Base-by-base conservation (phyloP, 1,284 basidiomycete genomes). In the Sanghuangporus baumii region DNA sequence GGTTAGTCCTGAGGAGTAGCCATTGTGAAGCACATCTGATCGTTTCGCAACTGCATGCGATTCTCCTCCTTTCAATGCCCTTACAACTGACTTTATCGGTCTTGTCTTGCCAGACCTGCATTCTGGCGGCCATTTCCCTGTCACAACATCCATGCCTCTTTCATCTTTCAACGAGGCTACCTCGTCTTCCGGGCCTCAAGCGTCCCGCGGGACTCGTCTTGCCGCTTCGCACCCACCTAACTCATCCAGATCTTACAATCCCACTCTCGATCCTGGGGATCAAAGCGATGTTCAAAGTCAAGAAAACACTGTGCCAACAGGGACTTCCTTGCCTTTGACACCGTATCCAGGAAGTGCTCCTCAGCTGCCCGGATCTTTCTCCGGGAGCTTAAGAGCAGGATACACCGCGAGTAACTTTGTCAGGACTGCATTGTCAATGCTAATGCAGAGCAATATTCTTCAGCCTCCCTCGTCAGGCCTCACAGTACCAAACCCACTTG, bases 1-100 rank as follows among this genome's bases (percentile, higher is more conserved):
- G 75, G 81, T 81, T 46, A 31, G 77, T 34, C 12, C 8, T 7
- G 16, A 12, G n/a, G 31, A n/a, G 51, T 16, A 41, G 62, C 12
- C 37, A 23, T 14, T 43, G 11, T 36, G 46, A 60, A 26, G 58
- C 52, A 58, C 38, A 57, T 14, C 6, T 51, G 8, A n/a, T 48
- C 9, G 23, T 36, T 11, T 47, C 52, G 3, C 20, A 18, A 12
- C 55, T 8, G 31, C 52, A 36, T 54, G 9, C 31, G 52, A 54
- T 54, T 36, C 31, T 31, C 52, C 52, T 23, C 36, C 31, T 12
- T 54, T 37, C 6, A n/a, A 56, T 56, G 55, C 55, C 6, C 40
- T 20, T 16, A 40, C 37, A 9, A 31, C 55, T 7, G 55, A 46
- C 14, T 46, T 56, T 14, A 41, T 56, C 37, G 20, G n/a, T 8